Conservation (phyloP, 2,329 filamentous ascomycete genomes). For the Calonectria naviculata region DNA sequence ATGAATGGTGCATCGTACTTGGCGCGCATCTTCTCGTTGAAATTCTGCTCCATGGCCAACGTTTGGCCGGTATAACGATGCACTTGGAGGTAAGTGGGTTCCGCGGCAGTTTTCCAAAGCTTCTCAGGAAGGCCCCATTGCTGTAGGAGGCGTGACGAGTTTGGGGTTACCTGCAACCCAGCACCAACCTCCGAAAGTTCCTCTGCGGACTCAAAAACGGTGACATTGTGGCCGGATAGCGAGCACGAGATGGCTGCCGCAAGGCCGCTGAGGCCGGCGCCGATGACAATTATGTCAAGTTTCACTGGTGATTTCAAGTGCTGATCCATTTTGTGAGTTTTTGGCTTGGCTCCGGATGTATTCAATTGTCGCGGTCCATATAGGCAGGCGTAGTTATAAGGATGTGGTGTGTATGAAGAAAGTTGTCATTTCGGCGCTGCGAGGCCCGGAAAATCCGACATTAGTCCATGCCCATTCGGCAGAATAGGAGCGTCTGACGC, state of each 20-base stretch:
- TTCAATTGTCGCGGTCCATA: neutral
- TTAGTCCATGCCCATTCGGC: neutral
- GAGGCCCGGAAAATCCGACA: slow-evolving; percentile 9
- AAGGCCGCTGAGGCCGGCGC: slow-evolving; percentile 56
- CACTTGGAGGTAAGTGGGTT: slow-evolving; percentile 61
- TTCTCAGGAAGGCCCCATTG: slow-evolving; percentile 60
- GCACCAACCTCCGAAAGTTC: slow-evolving; percentile 59
- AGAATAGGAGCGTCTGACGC: neutral
- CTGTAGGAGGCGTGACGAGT: slow-evolving; percentile 60
- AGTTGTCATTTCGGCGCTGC: neutral
- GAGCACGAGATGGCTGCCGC: slow-evolving; percentile 51
- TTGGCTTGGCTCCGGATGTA: neutral
- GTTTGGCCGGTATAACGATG: slow-evolving; percentile 63
- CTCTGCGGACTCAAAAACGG: slow-evolving; percentile 53
- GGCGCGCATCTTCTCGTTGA: slow-evolving; percentile 61
- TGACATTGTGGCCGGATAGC: slow-evolving; percentile 52
- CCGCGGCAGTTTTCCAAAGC: slow-evolving; percentile 51
- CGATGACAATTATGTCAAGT: slow-evolving; percentile 54
- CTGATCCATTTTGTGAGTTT: slow-evolving; percentile 1
- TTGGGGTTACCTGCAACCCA: slow-evolving; percentile 65
- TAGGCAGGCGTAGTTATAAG: neutral
- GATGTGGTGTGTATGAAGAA: neutral
- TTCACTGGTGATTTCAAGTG: slow-evolving; percentile 13
- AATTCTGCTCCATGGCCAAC: slow-evolving; percentile 62
- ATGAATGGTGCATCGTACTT: slow-evolving; percentile 69